Percentiles rank a stretch among this genome's conserved stretches.
phyloP scores from a whole-genome alignment of 805 yeast genomes.

The Jamesozyma lodderae region DNA sequence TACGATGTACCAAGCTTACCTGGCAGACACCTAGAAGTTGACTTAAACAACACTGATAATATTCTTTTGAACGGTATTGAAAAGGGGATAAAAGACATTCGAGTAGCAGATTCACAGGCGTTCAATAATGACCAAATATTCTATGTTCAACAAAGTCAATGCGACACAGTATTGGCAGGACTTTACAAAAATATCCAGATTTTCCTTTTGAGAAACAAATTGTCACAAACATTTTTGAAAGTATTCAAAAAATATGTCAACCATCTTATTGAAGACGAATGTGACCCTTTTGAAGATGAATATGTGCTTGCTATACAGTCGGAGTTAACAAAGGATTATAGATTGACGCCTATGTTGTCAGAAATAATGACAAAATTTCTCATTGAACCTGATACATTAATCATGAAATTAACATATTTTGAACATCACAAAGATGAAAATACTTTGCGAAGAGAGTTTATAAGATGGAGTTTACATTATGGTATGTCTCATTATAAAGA shows the following conservation, averaged over 20 bases:
- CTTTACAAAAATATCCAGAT: constrained; percentile 22
- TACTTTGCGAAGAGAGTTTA: constrained; percentile 7
- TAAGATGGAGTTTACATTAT: constrained; percentile 13
- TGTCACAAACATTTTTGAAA: constrained; percentile 22
- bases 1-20: no score
- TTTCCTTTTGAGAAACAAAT: constrained; percentile 16
- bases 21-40: no score
- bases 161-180: constrained; percentile 8
- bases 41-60: no score
- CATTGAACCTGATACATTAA: constrained; percentile 18
- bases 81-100: no score
- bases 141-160: background rate
- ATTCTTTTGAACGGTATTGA: no score
- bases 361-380: constrained; percentile 14
- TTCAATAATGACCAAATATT: background rate
- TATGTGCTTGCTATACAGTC: constrained; percentile 15
- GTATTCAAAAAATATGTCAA: constrained; percentile 17
- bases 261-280: constrained; percentile 11
- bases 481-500: background rate
- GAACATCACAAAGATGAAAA: constrained; percentile 10
- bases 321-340: constrained; percentile 16
- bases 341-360: constrained; percentile 13
- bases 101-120: background rate
- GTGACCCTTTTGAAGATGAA: constrained; percentile 18
- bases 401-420: constrained; percentile 17